Evolutionary conservation across 2,329 filamentous ascomycete genomes (phyloP).

Genomic region (Aureobasidium sp.): DNA sequence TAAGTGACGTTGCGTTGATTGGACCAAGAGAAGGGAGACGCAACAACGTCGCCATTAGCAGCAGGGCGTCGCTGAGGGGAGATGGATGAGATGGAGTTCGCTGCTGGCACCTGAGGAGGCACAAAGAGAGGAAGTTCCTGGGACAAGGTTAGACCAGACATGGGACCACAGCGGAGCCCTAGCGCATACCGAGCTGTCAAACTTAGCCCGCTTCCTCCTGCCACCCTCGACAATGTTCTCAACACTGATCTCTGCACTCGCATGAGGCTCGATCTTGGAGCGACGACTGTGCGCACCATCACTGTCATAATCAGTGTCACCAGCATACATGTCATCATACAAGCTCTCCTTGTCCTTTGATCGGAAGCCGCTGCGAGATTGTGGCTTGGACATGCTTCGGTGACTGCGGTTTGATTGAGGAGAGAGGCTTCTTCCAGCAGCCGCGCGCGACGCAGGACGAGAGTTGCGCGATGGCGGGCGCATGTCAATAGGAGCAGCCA

Average conservation of each 20-base stretch:
- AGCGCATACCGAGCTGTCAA: slow-evolving; percentile 86
- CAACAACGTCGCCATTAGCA: slow-evolving; percentile 63
- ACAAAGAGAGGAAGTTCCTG: slow-evolving; percentile 95
- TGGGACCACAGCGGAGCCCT: slow-evolving; percentile 15
- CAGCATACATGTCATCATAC: slow-evolving; percentile 46
- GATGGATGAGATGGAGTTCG: slow-evolving; percentile 94
- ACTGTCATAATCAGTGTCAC: slow-evolving; percentile 80
- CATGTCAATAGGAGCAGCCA: slow-evolving; percentile 60
- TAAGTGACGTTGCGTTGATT: slow-evolving; percentile 75
- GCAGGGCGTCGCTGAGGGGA: slow-evolving; percentile 71
- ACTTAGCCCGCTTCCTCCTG: slow-evolving; percentile 87
- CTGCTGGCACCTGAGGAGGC: slow-evolving; percentile 85
- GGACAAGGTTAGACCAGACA: slow-evolving; percentile 17
- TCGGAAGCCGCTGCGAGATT: slow-evolving; percentile 44
- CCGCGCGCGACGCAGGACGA: slow-evolving; percentile 62
- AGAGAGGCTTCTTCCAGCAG: slow-evolving; percentile 72
- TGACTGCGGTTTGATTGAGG: slow-evolving; percentile 61
- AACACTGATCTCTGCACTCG: slow-evolving; percentile 93
- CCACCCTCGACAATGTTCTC: slow-evolving; percentile 98
- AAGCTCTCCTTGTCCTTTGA: slow-evolving; percentile 31
- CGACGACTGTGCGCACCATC: slow-evolving; percentile 73
- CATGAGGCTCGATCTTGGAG: slow-evolving; percentile 73
- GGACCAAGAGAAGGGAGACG: slow-evolving; percentile 55
- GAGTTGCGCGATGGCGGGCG: slow-evolving; percentile 54
- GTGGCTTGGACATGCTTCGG: slow-evolving; percentile 62